phyloP scores from a whole-genome alignment of 1,284 basidiomycete genomes.

The Agaricales sp. region DNA sequence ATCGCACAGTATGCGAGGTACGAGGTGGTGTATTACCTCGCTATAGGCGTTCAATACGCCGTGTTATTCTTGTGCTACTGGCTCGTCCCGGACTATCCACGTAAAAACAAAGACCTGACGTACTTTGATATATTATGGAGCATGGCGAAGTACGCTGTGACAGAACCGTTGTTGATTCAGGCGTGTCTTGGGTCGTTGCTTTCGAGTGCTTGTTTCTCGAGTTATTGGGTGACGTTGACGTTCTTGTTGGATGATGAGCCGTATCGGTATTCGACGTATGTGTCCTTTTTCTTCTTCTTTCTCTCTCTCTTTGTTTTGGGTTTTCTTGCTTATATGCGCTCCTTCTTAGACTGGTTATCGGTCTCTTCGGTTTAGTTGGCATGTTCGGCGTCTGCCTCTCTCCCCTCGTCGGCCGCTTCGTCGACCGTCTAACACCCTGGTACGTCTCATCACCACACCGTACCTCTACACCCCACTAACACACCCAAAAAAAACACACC shows the following conservation, averaged over 20 bases:
- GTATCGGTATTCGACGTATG: constrained; percentile 57
- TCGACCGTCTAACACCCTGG: constrained; percentile 61
- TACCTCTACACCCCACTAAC: too few relatives aligned
- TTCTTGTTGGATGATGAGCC: constrained; percentile 59
- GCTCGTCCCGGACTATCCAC: constrained; percentile 60
- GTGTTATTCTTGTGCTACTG: constrained; percentile 45
- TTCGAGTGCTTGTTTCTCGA: constrained; percentile 46
- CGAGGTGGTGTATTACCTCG: constrained; percentile 59
- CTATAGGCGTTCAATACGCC: constrained; percentile 43
- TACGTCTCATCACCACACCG: too few relatives aligned
- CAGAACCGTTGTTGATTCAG: constrained; percentile 62
- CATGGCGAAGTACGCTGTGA: constrained; percentile 59
- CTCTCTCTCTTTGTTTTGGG: constrained; percentile 3
- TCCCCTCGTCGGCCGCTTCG: constrained; percentile 47
- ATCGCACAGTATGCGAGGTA: constrained; percentile 52
- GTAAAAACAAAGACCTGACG: constrained; percentile 45
- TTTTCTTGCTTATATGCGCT: constrained; percentile 2
- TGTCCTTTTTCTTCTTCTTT: constrained; percentile 4
- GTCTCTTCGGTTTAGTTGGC: constrained; percentile 63
- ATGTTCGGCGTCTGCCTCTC: constrained; percentile 55
- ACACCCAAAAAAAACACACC: too few relatives aligned
- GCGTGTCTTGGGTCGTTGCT: constrained; percentile 45
- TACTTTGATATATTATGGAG: constrained; percentile 54
- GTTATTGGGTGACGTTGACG: constrained; percentile 66
- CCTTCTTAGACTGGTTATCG: constrained; percentile 47